Evolutionary conservation across 345 rosid species (phyloP), one percentile per base, ranked within the genome.

Genomic region (Erysimum cheiranthoides): DNA sequence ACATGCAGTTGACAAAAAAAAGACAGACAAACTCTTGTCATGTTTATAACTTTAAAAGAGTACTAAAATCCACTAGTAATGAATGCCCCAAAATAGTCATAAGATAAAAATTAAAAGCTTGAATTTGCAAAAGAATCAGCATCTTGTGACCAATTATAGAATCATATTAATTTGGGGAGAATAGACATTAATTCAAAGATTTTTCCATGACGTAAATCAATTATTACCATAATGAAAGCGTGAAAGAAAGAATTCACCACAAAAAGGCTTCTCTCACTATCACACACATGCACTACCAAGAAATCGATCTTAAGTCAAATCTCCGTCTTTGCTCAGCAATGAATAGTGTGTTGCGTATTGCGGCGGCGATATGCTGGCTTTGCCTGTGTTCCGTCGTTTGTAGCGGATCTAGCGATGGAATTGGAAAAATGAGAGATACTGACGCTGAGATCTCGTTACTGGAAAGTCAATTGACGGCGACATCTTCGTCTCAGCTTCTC

Each of bases 341-440:
- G 81, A 71, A 16, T 8, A 63, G 6, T 28, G 14, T 47, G 4
- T 57, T 31, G 14, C 21, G n/a, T 16, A 49, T 66, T 30, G 40
- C 38, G n/a, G 80, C 43, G 51, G 70, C 21, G 10, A 0, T 82
- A 31, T 74, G 31, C 51, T 60, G 25, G 2, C 36, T 71, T 13
- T 58, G 60, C 40, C 42, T 78, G 21, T 60, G 58, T 38, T 49
- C 28, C 21, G 73, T 74, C 16, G 34, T 70, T 71, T 18, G 45
- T 31, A 71, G 86, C 50, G 81, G 87, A 82, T 89, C 90, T 75
- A 80, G 61, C n/a, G 70, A 73, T 78, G 77, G 70, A 16, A 58
- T 78, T 3, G 76, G 66, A 62, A 83, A 76, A 56, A 65, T 81
- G 54, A 52, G 39, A 17, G 81, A 71, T 16, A 61, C 75, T 2